A percentile compares a stretch with the other conserved stretches of the same genome.
Evolutionary conservation across 2,329 filamentous ascomycete species (phyloP).

Genomic region (Penicillium sp.): DNA sequence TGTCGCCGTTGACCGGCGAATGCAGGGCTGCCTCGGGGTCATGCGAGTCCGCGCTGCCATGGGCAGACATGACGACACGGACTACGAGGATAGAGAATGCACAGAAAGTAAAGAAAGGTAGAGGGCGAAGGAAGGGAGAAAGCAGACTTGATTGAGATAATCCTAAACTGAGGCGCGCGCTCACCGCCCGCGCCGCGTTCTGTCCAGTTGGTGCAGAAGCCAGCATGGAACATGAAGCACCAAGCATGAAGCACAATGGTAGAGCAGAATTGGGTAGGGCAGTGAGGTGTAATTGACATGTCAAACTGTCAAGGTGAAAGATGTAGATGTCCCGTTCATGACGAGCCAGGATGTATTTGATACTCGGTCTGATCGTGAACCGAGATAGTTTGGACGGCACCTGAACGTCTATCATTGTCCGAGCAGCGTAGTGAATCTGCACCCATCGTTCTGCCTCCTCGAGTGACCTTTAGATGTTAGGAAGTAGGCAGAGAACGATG

Average conservation of each 20-base stretch:
- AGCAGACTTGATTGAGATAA: constrained; percentile 8
- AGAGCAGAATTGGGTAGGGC: no score
- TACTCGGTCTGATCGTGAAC: no score
- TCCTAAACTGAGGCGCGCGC: constrained; percentile 13
- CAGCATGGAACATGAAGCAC: neutral
- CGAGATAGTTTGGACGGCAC: no score
- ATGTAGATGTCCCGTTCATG: no score
- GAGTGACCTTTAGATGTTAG: no score
- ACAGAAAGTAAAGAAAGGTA: constrained; percentile 1
- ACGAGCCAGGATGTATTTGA: no score
- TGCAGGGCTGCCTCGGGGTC: constrained; percentile 37
- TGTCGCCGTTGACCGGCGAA: constrained; percentile 26
- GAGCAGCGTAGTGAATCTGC: no score
- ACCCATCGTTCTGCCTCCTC: no score
- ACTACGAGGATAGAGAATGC: constrained; percentile 16
- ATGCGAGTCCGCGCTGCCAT: constrained; percentile 43
- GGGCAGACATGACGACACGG: constrained; percentile 44
- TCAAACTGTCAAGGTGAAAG: no score
- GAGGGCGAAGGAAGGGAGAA: constrained; percentile 4
- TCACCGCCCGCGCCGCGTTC: constrained; percentile 15
- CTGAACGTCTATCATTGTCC: no score
- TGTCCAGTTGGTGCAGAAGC: neutral
- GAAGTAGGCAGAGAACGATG: no score
- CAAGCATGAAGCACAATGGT: neutral
- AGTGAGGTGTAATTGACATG: no score